A percentile compares a stretch with the other conserved stretches of the same genome.
These are phyloP conservation scores for Trichoderma semiorbis DNA, from an alignment of 2,329 filamentous ascomycete genomes.

Conservation along the genomic window DNA sequence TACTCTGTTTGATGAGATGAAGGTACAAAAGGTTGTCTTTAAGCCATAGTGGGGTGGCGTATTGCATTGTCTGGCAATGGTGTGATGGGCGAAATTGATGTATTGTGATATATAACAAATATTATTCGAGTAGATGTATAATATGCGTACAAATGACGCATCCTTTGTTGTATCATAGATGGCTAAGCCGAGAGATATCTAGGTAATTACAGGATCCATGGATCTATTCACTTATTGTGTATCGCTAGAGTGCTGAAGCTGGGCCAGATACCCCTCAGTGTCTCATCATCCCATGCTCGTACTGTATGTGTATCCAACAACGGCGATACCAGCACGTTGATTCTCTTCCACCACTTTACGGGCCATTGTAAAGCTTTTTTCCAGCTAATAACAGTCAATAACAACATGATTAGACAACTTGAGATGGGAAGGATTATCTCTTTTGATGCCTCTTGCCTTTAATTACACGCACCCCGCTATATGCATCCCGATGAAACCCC, in stretches of 20 bases:
- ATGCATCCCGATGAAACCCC: background rate
- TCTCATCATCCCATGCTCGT: background rate
- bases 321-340: background rate
- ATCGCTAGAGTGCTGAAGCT: background rate
- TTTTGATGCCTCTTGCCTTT: background rate
- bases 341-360: background rate
- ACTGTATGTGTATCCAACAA: background rate
- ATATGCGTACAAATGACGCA: background rate
- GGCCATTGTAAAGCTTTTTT: too few relatives aligned
- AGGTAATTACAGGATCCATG: too few relatives aligned
- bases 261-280: background rate
- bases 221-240: background rate
- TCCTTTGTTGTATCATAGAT: background rate
- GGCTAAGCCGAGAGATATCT: too few relatives aligned
- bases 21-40: constrained; percentile 72
- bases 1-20: constrained; percentile 68
- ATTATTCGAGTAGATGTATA: background rate
- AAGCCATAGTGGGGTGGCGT: constrained; percentile 33
- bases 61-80: too few relatives aligned
- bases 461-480: background rate
- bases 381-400: background rate
- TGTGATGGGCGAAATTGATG: background rate
- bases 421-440: background rate
- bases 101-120: background rate
- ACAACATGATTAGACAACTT: background rate